Evolutionary conservation across 768 basidiomycete genomes (phyloP), one percentile per base, ranked within the genome.

Genomic region (Pleurotus djamor): DNA sequence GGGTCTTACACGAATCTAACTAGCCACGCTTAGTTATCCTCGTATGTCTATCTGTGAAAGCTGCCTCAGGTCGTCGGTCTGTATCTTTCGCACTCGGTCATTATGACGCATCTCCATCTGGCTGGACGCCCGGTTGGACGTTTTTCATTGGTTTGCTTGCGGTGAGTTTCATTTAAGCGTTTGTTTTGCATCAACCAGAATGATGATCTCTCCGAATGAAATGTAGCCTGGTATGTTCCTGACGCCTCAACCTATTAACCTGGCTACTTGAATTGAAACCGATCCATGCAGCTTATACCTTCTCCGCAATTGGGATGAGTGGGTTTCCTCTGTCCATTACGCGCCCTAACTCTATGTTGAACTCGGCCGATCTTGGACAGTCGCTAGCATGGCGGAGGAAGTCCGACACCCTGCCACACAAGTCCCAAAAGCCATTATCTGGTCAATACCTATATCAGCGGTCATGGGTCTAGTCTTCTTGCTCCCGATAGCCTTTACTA

Each of bases 361-460:
- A 60, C 34, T 37, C 6, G 33, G 34, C 44, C 61, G 33, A 43
- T 33, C 10, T n/a, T 33, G 17, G 17, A 36, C 51, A 85, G 83
- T 87, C 41, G 76, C 85, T 13, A 85, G 82, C 61, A 83, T 89
- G 82, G 83, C 85, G 2, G 87, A 88, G 66, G 87, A 89, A 68
- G 86, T 87, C 1, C 79, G 80, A 51, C 74, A 85, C 54, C 87
- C 86, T 0, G 73, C 79, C 1, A 63, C 74, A 9, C 77, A 85
- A 56, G 76, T 88, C 8, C 86, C 86, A 0, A 71, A 70, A 45
- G 86, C 86, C 1, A 77, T 88, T 32, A 72, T 77, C 8, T 79
- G 78, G 72, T 81, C 81, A 0, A 71, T 85, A 36, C 83, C 83
- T 0, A 83, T 84, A 52, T 78, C 81, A 6, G 70, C 80, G 28